Base-by-base conservation (phyloP, 129 eudicot species). In the Gnaphalium uliginosum region DNA sequence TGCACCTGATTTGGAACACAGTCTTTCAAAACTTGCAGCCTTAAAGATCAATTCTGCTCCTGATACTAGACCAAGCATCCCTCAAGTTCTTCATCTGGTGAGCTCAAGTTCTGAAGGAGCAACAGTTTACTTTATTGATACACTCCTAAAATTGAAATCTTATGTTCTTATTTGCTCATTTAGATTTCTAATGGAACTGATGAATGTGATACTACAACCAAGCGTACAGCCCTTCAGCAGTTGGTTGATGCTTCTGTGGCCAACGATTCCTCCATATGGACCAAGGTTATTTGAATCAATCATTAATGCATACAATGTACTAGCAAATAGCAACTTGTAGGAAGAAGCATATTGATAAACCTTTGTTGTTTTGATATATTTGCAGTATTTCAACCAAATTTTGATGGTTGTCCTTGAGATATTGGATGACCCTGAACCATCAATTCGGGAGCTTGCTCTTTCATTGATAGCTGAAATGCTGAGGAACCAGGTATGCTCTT, bases 371-470 rank as follows among this genome's bases (percentile, higher is more conserved):
- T 41, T 74, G 86, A 66, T 61, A 19, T 82, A 51, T 66, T 70
- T 82, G 82, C 96, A 94, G 99, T 89, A 90, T 86, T 94, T 94
- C 86, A 94, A 94, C 81, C 99, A 90, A 87, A 89, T 91, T 43
- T 85, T 94, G 83, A 94, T 93, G 67, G 90, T 79, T 70, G 91
- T 85, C 43, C 96, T 94, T 53, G 97, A 94, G 82, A 87, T 91
- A 50, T 80, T 94, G 84, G 96, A 90, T 70, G 97, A 94, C 57
- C 50, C 92, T 46, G 99, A 94, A 82, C 72, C 97, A 74, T 84
- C 90, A 29, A 80, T 84, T 68, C 86, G 90, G 15, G 97, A 94
- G 80, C 89, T 87, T 77, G 85, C 88, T 66, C 89, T 94, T 50
- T 83, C 85, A 2, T 84, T 94, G 78, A 79, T 91, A 39, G 83